Percentiles rank a stretch among this genome's conserved stretches.
phyloP scores from a whole-genome alignment of 2,329 filamentous ascomycete genomes.

The Pseudogymnoascus sp. region DNA sequence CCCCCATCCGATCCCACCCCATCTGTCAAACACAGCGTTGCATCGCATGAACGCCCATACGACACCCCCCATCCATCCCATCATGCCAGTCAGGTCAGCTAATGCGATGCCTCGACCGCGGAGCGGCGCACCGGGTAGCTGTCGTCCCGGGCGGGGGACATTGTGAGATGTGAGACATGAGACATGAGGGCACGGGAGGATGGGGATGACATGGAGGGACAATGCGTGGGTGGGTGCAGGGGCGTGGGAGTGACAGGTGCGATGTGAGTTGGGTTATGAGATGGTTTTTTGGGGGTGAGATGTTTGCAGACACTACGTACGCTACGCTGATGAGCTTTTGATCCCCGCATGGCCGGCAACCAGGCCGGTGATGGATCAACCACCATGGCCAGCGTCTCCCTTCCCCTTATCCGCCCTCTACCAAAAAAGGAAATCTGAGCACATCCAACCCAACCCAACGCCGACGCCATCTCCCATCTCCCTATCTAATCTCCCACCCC shows the following conservation, averaged over 20 bases:
- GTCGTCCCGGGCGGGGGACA: neutral
- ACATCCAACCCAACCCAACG: neutral
- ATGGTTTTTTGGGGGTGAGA: neutral
- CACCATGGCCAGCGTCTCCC: neutral
- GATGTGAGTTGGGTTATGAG: neutral
- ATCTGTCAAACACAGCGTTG: neutral
- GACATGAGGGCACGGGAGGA: neutral
- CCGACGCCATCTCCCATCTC: neutral
- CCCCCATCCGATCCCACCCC: neutral
- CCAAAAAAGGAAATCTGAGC: neutral
- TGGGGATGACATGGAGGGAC: neutral
- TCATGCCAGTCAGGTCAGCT: too few relatives aligned
- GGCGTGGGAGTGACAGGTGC: neutral
- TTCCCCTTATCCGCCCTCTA: neutral
- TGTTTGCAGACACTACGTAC: neutral
- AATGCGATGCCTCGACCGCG: too few relatives aligned
- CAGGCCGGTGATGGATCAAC: neutral
- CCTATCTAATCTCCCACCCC: neutral
- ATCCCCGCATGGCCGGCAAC: neutral
- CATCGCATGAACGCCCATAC: constrained; percentile 1
- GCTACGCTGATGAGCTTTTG: neutral
- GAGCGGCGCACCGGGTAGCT: neutral
- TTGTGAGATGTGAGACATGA: neutral
- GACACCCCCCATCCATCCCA: neutral
- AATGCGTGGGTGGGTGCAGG: neutral